These are phyloP conservation scores for Mycena olivaceomarginata DNA, from an alignment of 768 basidiomycete genomes.

Conservation along the genomic window DNA sequence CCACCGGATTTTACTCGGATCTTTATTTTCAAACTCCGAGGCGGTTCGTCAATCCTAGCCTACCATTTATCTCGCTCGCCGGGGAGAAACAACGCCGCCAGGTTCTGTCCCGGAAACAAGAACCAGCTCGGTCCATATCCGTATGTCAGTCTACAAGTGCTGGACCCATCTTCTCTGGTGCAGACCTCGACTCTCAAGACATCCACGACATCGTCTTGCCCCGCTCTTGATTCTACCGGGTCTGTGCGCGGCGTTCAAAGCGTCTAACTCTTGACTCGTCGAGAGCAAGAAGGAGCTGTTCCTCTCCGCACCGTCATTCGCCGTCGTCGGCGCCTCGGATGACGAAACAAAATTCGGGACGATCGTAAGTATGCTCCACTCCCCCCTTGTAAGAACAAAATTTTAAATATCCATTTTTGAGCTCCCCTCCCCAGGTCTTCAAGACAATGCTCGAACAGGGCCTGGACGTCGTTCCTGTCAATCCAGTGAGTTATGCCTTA, in stretches of 20 bases:
- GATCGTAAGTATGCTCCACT: constrained; percentile 29
- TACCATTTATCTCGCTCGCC: background rate
- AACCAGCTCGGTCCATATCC: constrained; percentile 9
- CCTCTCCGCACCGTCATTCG: constrained; percentile 67
- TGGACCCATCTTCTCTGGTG: background rate
- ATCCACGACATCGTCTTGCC: background rate
- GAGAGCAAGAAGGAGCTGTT: constrained; percentile 53
- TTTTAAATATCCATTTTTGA: background rate
- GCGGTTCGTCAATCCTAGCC: too few species aligned
- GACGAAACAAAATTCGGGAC: constrained; percentile 65
- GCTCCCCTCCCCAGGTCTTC: constrained; percentile 61
- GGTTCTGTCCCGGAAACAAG: background rate
- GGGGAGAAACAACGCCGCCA: background rate
- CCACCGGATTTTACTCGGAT: too few species aligned
- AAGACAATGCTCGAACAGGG: constrained; percentile 69
- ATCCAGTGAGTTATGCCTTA: constrained; percentile 58
- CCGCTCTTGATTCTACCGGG: background rate
- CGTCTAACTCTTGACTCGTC: background rate
- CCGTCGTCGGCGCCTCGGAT: constrained; percentile 76
- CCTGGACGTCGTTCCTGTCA: constrained; percentile 70
- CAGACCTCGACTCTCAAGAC: background rate
- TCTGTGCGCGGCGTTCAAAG: background rate
- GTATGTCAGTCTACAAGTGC: constrained; percentile 11
- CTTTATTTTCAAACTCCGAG: too few species aligned
- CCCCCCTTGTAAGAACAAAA: background rate